Conservation (phyloP, 1,284 basidiomycete species). For the Erythrobasidium hasegawianum region DNA sequence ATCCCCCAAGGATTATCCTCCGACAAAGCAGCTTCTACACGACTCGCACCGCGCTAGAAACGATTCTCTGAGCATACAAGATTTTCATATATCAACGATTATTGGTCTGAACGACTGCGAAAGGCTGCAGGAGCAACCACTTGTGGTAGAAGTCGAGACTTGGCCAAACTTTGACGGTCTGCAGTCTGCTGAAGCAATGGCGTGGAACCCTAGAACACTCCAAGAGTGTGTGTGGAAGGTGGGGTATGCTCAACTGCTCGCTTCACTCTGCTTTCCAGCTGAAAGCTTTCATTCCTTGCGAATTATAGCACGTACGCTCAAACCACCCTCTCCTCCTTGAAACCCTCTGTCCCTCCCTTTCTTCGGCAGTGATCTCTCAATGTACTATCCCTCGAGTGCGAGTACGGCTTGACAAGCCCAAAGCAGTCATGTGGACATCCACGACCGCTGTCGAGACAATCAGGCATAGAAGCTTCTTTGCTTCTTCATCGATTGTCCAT, state of each 20-base stretch:
- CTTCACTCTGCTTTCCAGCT: not conserved
- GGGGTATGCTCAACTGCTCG: not conserved
- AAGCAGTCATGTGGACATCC: slow-evolving; percentile 32
- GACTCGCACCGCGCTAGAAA: slow-evolving; percentile 8
- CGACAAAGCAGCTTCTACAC: not conserved
- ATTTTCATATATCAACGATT: slow-evolving; percentile 40
- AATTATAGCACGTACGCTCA: slow-evolving; percentile 15
- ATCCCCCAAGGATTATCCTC: slow-evolving; percentile 37
- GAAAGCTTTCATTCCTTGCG: not conserved
- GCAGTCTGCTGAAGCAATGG: not conserved
- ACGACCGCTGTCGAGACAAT: slow-evolving; percentile 30
- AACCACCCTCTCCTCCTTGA: slow-evolving; percentile 35
- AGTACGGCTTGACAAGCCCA: slow-evolving; percentile 26
- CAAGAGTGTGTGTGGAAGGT: slow-evolving; percentile 26
- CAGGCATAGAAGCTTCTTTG: slow-evolving; percentile 30
- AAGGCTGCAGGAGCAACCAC: slow-evolving; percentile 27
- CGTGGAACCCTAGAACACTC: slow-evolving; percentile 18
- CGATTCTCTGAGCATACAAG: slow-evolving; percentile 35
- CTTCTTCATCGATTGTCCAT: not conserved
- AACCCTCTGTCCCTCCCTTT: slow-evolving; percentile 24
- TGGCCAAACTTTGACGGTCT: slow-evolving; percentile 30
- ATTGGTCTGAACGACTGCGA: slow-evolving; percentile 33
- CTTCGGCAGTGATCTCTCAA: slow-evolving; percentile 9
- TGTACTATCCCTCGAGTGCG: slow-evolving; percentile 24
- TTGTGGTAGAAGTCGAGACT: slow-evolving; percentile 31